These are phyloP conservation scores for Cladosporium sp. DNA, from an alignment of 2,329 filamentous ascomycete genomes.

Conservation along the genomic window DNA sequence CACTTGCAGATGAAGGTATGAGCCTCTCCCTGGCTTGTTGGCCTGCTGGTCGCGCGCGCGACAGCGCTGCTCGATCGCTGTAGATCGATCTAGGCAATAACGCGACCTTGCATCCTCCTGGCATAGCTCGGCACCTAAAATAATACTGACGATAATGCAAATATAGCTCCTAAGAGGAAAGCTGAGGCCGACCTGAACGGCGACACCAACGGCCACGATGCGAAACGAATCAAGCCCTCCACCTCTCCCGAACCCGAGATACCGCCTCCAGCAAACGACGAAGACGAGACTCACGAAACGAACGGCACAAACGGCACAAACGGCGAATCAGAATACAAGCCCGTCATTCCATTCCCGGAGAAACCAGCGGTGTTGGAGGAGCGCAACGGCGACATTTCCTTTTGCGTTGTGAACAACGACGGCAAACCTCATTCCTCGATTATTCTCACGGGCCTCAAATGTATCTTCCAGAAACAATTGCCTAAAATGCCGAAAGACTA, in stretches of 20 bases:
- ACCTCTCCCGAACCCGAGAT: conserved; percentile 32
- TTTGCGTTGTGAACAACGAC: conserved; percentile 97
- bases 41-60: too few relatives aligned
- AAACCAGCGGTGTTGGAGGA: conserved; percentile 95
- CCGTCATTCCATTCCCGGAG: conserved; percentile 75
- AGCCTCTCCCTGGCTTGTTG: not conserved
- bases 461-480: conserved; percentile 96
- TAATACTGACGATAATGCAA: not conserved
- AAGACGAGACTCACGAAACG: conserved; percentile 4
- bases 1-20: conserved; percentile 6
- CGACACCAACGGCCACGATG: conserved; percentile 49
- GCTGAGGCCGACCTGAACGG: conserved; percentile 57
- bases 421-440: conserved; percentile 81
- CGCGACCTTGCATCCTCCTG: too few relatives aligned
- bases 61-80: too few relatives aligned
- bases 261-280: conserved; percentile 26
- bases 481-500: conserved; percentile 99
- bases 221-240: conserved; percentile 59
- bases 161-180: conserved; percentile 61
- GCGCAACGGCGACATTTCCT: conserved; percentile 89
- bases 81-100: too few relatives aligned
- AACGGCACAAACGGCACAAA: conserved; percentile 8
- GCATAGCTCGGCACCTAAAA: too few relatives aligned
- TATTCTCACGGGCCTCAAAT: conserved; percentile 91
- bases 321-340: conserved; percentile 35